These are phyloP conservation scores for Chlamydomonas schloesseri DNA, from an alignment of 139 green algal species.

Conservation along the genomic window DNA sequence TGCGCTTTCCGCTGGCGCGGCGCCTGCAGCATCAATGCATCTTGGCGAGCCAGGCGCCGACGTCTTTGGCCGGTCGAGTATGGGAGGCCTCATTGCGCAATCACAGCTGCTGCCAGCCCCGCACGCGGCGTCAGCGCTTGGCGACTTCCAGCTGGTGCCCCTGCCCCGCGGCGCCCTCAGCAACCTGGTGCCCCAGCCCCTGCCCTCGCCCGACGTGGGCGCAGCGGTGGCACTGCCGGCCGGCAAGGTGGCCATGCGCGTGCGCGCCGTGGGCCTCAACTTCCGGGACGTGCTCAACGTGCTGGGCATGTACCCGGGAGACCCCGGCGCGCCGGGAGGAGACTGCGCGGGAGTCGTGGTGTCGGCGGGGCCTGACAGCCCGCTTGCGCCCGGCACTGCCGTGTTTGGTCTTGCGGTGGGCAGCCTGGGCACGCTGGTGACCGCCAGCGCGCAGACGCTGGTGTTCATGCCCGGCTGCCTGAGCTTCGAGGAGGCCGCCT, in stretches of 20 bases:
- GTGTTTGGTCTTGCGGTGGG: constrained; percentile 89
- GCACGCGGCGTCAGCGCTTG: background rate
- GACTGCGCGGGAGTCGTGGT: constrained; percentile 88
- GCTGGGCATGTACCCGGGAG: constrained; percentile 89
- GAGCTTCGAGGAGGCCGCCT: constrained; percentile 79
- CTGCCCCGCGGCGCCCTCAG: constrained; percentile 61
- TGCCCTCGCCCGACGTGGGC: constrained; percentile 6
- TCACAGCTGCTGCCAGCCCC: background rate
- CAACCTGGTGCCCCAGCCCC: constrained; percentile 56
- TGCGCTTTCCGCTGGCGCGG: background rate
- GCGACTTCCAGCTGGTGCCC: constrained; percentile 61
- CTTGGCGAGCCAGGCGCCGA: background rate
- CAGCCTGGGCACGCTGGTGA: constrained; percentile 78
- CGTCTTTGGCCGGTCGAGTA: background rate
- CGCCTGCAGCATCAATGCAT: background rate
- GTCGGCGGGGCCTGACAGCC: background rate
- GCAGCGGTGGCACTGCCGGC: constrained; percentile 4
- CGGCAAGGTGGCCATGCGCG: constrained; percentile 66
- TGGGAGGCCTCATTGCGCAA: background rate
- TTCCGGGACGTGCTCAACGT: constrained; percentile 84
- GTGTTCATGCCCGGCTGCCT: constrained; percentile 76
- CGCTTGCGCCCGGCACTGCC: constrained; percentile 60
- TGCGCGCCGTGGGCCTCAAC: constrained; percentile 87
- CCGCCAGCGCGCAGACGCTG: constrained; percentile 59
- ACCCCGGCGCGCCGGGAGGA: constrained; percentile 80